A percentile compares a stretch with the other conserved stretches of the same genome.
Evolutionary conservation across 768 basidiomycete species (phyloP).

Genomic region (Rhodocollybia butyracea): DNA sequence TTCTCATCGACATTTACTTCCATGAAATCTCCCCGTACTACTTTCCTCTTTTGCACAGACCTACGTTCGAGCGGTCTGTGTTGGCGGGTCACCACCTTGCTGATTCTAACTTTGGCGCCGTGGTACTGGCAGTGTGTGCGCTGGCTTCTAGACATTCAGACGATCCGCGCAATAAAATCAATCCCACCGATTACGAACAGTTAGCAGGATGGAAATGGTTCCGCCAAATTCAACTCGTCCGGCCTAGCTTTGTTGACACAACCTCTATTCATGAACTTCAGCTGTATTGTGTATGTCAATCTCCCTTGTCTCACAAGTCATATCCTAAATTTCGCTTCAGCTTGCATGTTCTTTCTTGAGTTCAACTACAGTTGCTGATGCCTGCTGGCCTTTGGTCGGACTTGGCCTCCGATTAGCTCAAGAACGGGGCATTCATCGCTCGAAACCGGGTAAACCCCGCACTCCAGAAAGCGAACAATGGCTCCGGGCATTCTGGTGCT

Average conservation of each 20-base stretch:
- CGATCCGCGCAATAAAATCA: slow-evolving; percentile 37
- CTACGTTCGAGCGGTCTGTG: slow-evolving; percentile 42
- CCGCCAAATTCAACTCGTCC: slow-evolving; percentile 31
- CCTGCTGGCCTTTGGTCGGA: slow-evolving; percentile 33
- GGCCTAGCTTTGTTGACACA: slow-evolving; percentile 28
- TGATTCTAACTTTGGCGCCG: slow-evolving; percentile 29
- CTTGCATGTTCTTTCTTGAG: slow-evolving; percentile 24
- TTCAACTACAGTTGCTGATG: slow-evolving; percentile 21
- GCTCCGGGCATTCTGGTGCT: slow-evolving; percentile 13
- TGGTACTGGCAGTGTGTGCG: slow-evolving; percentile 52
- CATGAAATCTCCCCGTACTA: slow-evolving; percentile 27
- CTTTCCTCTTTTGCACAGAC: slow-evolving; percentile 49
- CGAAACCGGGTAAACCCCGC: slow-evolving; percentile 16
- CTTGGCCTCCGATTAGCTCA: slow-evolving; percentile 38
- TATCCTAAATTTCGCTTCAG: slow-evolving; percentile 8
- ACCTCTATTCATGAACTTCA: slow-evolving; percentile 39
- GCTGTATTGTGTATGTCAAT: slow-evolving; percentile 23
- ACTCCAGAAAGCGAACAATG: slow-evolving; percentile 7
- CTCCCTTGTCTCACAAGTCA: slow-evolving; percentile 15
- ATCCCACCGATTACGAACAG: neutral
- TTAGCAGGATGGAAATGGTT: slow-evolving; percentile 32
- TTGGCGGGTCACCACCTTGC: neutral
- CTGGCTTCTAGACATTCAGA: slow-evolving; percentile 39
- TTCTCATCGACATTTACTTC: slow-evolving; percentile 51
- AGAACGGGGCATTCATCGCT: slow-evolving; percentile 43